Conservation (phyloP, 2,329 filamentous ascomycete genomes). For the Ophiostoma angusticollis region DNA sequence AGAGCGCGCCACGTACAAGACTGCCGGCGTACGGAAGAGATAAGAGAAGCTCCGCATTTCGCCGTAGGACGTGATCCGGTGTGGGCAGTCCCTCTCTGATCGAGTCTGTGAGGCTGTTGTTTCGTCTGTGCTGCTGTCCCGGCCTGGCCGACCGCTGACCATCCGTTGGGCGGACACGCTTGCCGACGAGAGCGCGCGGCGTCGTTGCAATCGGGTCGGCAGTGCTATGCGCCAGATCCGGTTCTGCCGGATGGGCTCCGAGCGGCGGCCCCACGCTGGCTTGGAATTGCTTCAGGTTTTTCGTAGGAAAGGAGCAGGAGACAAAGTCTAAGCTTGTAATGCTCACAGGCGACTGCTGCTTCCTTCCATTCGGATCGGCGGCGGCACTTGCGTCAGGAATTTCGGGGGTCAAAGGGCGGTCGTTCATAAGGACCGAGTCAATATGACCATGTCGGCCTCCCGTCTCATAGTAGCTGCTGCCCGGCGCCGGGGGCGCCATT, state of each 20-base stretch:
- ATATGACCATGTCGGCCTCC: conserved; percentile 29
- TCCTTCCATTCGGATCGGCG: conserved; percentile 20
- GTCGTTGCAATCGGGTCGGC: conserved; percentile 43
- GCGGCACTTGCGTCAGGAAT: conserved; percentile 14
- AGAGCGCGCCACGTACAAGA: conserved; percentile 72
- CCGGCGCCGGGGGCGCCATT: conserved; percentile 1
- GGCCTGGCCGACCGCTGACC: conserved; percentile 21
- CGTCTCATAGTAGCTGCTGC: conserved; percentile 22
- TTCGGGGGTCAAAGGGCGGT: conserved; percentile 37
- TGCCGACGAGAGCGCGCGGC: conserved; percentile 44
- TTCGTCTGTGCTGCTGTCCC: conserved; percentile 56
- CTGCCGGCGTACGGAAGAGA: conserved; percentile 63
- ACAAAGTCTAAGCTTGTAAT: conserved; percentile 47
- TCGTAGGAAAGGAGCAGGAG: conserved; percentile 51
- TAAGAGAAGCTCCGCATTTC: conserved; percentile 45
- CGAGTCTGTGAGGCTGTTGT: conserved; percentile 78
- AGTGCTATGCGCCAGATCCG: conserved; percentile 34
- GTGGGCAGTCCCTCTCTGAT: conserved; percentile 50
- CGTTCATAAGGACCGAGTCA: conserved; percentile 32
- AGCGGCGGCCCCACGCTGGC: conserved; percentile 29
- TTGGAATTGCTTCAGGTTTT: conserved; percentile 29
- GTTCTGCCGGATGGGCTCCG: conserved; percentile 43
- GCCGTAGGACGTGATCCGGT: conserved; percentile 36
- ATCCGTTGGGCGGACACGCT: conserved; percentile 38
- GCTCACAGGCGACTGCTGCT: conserved; percentile 40